Evolutionary conservation across 257 asterid species (phyloP), one percentile per base, ranked within the genome.

Genomic region (Capsicum pubescens): DNA sequence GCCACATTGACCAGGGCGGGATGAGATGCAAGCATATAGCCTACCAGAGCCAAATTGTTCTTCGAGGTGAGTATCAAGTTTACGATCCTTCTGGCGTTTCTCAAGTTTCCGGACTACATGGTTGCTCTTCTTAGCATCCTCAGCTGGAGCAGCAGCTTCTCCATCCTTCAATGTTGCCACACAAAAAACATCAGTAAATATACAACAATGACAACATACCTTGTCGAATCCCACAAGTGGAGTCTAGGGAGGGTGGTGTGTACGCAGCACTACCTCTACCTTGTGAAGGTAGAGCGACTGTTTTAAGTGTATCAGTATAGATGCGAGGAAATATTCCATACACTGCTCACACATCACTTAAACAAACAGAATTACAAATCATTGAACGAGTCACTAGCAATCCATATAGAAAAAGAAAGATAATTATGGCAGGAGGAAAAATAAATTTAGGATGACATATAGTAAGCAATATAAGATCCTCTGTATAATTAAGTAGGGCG

Each of bases 1-100:
- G 36, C 97, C 94, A 82, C 96, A 91, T 76, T 91, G 94, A 85
- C 94, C 96, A 0, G 94, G 94, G 55, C 94, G 91, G 4, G 94
- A 91, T 50, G 94, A 87, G 83, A 92, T 92, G 16, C 92, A 89
- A 76, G 94, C 94, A 79, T 89, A 81, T 80, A 91, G 79, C 69
- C 96, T 91, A 19, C 96, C 94, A 68, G 92, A 85, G 44, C 91
- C 68, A 55, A 91, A 91, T 69, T 92, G 94, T 60, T 92, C 96
- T 88, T 92, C 96, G 67, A 92, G 85, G n/a, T 92, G 96, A 42
- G 88, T 5, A 35, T 92, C 96, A 79, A 92, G 90, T 67, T 87
- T 90, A 21, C 96, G 90, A 8, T 92, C 94, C 74, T 90, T 79
- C 68, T 91, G 93, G 8, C 91, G 93, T 61, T 87, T 89, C 85